Evolutionary conservation across 495 filamentous ascomycete species (phyloP).

Genomic region (Hypomontagnella monticulosa): DNA sequence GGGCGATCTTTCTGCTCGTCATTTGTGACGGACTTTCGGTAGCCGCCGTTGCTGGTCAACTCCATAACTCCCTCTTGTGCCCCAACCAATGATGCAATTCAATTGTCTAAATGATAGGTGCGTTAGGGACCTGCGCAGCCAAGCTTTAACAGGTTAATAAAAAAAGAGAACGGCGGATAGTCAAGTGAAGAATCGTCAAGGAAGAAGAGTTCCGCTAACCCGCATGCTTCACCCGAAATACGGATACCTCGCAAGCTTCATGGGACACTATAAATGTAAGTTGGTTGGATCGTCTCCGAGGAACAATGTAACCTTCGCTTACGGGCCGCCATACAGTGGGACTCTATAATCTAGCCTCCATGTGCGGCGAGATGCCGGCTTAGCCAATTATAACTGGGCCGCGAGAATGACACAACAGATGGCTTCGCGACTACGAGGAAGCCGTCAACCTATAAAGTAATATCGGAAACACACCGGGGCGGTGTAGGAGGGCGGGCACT

Average conservation of each 20-base stretch:
- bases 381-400: no score
- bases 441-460: neutral
- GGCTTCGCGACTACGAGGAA: neutral
- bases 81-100: neutral
- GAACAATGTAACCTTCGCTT: neutral
- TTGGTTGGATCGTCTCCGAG: neutral
- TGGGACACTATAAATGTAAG: neutral
- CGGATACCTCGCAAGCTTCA: neutral
- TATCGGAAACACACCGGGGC: neutral
- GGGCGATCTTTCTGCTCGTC: neutral
- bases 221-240: neutral
- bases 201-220: neutral
- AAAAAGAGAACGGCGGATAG: no score
- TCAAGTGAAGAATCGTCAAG: neutral
- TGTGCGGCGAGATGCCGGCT: no score
- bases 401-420: no score
- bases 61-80: constrained; percentile 2
- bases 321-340: no score
- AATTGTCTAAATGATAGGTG: no score
- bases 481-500: constrained; percentile 1
- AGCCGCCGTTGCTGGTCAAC: neutral
- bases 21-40: neutral
- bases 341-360: no score
- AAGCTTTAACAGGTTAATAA: neutral
- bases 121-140: neutral